A percentile compares a stretch with the other conserved stretches of the same genome.
Conservation (phyloP, 1,284 basidiomycete species). For the Vanrija humicola region DNA sequence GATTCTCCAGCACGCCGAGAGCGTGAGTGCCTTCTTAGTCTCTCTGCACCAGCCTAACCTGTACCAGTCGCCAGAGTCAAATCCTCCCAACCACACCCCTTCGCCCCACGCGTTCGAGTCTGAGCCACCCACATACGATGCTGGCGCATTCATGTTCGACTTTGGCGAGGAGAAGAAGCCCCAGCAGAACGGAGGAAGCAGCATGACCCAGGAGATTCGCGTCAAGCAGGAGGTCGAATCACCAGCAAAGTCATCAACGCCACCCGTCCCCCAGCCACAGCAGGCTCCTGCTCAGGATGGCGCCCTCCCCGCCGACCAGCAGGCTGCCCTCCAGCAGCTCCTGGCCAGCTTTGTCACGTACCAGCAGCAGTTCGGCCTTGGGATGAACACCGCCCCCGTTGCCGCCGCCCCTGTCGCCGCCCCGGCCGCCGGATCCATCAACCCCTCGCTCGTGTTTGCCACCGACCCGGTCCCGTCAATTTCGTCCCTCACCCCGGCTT, state of each 20-base stretch:
- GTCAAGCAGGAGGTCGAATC: constrained; percentile 41
- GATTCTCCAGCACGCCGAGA: constrained; percentile 19
- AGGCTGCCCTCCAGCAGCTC: constrained; percentile 38
- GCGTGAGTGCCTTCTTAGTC: constrained; percentile 23
- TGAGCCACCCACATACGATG: constrained; percentile 22
- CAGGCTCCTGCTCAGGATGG: constrained; percentile 1
- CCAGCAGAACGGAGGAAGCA: not conserved
- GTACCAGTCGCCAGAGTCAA: constrained; percentile 39
- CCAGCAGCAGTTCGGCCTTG: constrained; percentile 31
- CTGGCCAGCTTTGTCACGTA: constrained; percentile 37
- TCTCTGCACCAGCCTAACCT: constrained; percentile 11
- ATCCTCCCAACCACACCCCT: constrained; percentile 42
- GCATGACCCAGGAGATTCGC: constrained; percentile 15
- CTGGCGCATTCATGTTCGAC: constrained; percentile 27
- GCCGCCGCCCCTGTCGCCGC: not conserved
- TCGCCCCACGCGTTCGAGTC: constrained; percentile 27
- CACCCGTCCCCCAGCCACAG: not conserved
- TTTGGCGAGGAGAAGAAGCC: constrained; percentile 25
- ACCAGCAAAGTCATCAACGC: constrained; percentile 9
- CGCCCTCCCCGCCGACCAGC: constrained; percentile 36
- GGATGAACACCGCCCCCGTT: constrained; percentile 4
- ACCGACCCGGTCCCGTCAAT: not conserved
- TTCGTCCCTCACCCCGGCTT: constrained; percentile 7
- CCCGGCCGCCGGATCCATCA: constrained; percentile 11
- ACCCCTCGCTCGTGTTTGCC: constrained; percentile 26